phyloP scores from a whole-genome alignment of 305 asterid genomes.

The Fraxinus latifolia region DNA sequence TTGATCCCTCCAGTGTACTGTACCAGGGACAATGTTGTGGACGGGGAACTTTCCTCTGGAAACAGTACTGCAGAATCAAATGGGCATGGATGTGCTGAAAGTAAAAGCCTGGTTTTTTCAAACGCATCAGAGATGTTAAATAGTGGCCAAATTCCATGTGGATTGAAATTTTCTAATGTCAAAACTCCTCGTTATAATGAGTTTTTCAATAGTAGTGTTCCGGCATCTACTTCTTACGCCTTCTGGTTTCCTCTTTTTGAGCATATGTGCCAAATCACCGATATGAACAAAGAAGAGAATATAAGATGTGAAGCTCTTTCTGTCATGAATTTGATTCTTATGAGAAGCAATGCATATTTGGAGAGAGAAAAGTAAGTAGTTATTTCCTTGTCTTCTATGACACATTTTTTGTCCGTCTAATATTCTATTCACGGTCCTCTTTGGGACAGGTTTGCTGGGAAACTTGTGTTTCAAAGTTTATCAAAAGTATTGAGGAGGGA shows the following conservation, averaged over 20 bases:
- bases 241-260: constrained; percentile 63
- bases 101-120: constrained; percentile 30
- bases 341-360: constrained; percentile 68
- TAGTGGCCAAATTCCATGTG: constrained; percentile 31
- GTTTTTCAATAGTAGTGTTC: constrained; percentile 26
- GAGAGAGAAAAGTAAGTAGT: constrained; percentile 77
- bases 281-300: constrained; percentile 38
- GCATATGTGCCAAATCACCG: constrained; percentile 50
- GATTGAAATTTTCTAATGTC: constrained; percentile 25
- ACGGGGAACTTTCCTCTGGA: constrained; percentile 38
- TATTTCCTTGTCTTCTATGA: constrained; percentile 16
- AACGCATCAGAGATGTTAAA: constrained; percentile 34
- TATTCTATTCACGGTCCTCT: constrained; percentile 22
- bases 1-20: constrained; percentile 48
- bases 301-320: constrained; percentile 65
- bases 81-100: constrained; percentile 35
- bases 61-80: constrained; percentile 27
- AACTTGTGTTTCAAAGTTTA: constrained; percentile 48
- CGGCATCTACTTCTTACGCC: constrained; percentile 41
- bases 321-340: constrained; percentile 65
- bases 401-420: constrained; percentile 10
- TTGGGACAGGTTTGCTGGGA: constrained; percentile 58
- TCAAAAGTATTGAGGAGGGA: constrained; percentile 60
- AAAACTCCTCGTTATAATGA: constrained; percentile 29
- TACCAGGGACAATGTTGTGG: constrained; percentile 71